Base-by-base conservation (phyloP, 768 basidiomycete species). In the Baorangia bicolor region DNA sequence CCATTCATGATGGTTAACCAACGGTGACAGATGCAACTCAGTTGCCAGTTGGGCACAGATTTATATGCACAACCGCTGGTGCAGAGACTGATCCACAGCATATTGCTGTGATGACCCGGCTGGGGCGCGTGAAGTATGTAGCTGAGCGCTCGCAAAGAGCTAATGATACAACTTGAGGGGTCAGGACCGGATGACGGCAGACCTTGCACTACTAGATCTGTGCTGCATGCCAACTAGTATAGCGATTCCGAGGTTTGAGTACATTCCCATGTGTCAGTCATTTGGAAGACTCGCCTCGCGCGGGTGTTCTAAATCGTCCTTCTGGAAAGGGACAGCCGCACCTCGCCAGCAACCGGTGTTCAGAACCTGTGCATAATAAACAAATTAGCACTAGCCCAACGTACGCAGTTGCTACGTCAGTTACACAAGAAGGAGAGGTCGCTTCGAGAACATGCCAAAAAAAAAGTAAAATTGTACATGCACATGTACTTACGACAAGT, bases 251-350 rank as follows among this genome's bases (percentile, higher is more conserved):
- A 69, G 64, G 54, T 30, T 66, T 52, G 57, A 40, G 51, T 1
- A 31, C n/a, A 27, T 42, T 46, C 41, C 13, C 18, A 16, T 10
- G n/a, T 20, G 38, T 43, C n/a, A 3, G 23, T 50, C 14, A 50
- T 30, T 13, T 13, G 37, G n/a, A 14, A 30, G 28, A 44, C 35
- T 56, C 52, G 51, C 50, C 42, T 34, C n/a, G 23, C 27, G 21
- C 4, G 25, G 34, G 11, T 20, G 11, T 64, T 56, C 56, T 20
- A 52, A 52, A 45, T 33, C 5, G 27, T 4, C 25, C 2, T 66
- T 66, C 64, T 63, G 39, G 62, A 65, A 63, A 43, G 8, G 52
- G 44, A 60, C 54, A 58, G 64, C 66, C 60, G n/a, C n/a, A 67
- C 40, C 5, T 14, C 14, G 39, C 27, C 31, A 40, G 38, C 14